Percentiles rank a stretch among this genome's conserved stretches.
Conservation (phyloP, 306 rosid species). For the Cicer yamashitae region DNA sequence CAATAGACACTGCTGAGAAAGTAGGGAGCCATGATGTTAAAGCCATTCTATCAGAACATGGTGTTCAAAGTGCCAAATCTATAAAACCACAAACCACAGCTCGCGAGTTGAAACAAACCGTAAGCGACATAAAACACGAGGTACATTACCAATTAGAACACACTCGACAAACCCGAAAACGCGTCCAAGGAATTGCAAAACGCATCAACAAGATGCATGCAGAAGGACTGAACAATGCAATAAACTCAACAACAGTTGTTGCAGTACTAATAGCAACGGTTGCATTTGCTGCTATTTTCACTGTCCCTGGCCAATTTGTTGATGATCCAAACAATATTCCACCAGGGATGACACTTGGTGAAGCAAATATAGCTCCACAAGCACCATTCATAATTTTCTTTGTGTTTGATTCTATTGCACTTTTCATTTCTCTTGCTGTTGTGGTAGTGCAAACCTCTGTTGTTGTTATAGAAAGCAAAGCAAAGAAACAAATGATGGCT, state of each 20-base stretch:
- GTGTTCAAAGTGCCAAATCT: slow-evolving; percentile 72
- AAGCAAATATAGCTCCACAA: slow-evolving; percentile 81
- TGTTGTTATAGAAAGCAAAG: slow-evolving; percentile 93
- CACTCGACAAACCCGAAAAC: slow-evolving; percentile 90
- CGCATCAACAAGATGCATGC: slow-evolving; percentile 91
- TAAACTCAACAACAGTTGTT: slow-evolving; percentile 91
- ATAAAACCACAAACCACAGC: slow-evolving; percentile 71
- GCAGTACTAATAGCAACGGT: slow-evolving; percentile 98
- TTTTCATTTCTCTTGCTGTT: slow-evolving; percentile 91
- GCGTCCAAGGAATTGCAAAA: slow-evolving; percentile 96
- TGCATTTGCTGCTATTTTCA: slow-evolving; percentile 93
- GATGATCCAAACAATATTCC: slow-evolving; percentile 64
- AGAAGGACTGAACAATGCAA: slow-evolving; percentile 95
- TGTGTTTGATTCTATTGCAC: slow-evolving; percentile 83
- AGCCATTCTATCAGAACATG: slow-evolving; percentile 64
- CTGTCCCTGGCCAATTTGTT: slow-evolving; percentile 89
- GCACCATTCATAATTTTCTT: slow-evolving; percentile 74
- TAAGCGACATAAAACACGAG: slow-evolving; percentile 94
- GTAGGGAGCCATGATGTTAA: slow-evolving; percentile 55
- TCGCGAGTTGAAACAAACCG: slow-evolving; percentile 88
- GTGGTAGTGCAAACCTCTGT: slow-evolving; percentile 97
- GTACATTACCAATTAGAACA: slow-evolving; percentile 93
- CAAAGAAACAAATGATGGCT: slow-evolving; percentile 99
- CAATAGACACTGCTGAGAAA: slow-evolving; percentile 93
- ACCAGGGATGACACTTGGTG: slow-evolving; percentile 71